Conservation (phyloP, 2,329 filamentous ascomycete genomes). For the Colletotrichum musicola region DNA sequence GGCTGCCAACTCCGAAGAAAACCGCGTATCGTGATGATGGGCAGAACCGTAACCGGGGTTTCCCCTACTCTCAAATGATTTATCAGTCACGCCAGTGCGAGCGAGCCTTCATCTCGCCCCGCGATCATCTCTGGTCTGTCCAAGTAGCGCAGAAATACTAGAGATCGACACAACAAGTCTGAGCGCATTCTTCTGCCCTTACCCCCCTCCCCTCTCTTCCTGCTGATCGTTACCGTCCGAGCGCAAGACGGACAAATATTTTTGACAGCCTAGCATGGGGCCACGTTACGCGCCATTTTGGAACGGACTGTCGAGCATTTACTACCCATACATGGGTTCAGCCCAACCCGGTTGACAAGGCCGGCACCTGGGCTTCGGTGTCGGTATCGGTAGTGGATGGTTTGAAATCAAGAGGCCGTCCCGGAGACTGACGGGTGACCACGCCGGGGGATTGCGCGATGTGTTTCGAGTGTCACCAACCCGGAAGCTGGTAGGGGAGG, state of each 20-base stretch:
- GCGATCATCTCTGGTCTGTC: neutral
- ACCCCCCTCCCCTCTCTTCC: neutral
- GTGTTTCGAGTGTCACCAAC: conserved; percentile 1
- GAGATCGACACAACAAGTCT: conserved; percentile 21
- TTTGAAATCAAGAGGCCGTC: conserved; percentile 2
- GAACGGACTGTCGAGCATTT: conserved; percentile 12
- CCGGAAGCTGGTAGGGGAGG: neutral
- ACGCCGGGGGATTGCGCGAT: neutral
- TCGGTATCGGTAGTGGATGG: neutral
- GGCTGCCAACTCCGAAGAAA: too few relatives aligned
- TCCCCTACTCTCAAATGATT: too few relatives aligned
- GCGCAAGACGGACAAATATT: conserved; percentile 12
- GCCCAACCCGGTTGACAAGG: conserved; percentile 11
- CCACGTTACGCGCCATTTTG: conserved; percentile 7
- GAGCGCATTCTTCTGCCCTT: conserved; percentile 14
- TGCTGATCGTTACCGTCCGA: conserved; percentile 31
- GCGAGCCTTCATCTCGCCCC: neutral
- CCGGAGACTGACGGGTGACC: neutral
- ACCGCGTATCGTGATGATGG: too few relatives aligned
- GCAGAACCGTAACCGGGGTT: too few relatives aligned
- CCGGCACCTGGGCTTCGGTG: conserved; percentile 1
- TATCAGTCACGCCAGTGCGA: too few relatives aligned
- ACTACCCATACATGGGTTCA: conserved; percentile 12
- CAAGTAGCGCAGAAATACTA: neutral
- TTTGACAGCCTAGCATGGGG: conserved; percentile 11